Base-by-base conservation (phyloP, 345 rosid species). In the Cochlearia excelsa region DNA sequence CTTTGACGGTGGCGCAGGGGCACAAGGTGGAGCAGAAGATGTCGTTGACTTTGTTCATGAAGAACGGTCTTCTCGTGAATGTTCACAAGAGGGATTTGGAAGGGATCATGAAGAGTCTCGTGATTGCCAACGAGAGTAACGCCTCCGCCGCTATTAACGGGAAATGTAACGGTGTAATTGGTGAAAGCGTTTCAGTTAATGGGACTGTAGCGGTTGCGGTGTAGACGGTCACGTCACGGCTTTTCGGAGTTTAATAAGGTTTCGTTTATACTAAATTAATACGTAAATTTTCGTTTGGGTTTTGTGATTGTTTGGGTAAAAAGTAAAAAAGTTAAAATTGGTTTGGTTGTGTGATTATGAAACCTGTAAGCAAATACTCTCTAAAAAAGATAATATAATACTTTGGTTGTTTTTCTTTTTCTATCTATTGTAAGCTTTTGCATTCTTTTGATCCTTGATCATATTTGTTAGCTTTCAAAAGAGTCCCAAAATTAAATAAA, bases 21-120 rank as follows among this genome's bases (percentile, higher is more conserved):
- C 94, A 87, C 41, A 80, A 73, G 73, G 91, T 93, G 74, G 94
- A 86, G 91, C 99, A 92, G 80, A 92, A 92, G 77, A 92, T 92
- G 95, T 92, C 98, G 38, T 43, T 92, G 62, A 92, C 98, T 1
- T 27, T 93, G 78, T 90, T 89, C 69, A 93, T 93, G 99, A 84
- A 87, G 68, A 64, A 85, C 29, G 97, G 99, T 44, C 85, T 93
- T 16, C 61, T 71, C 54, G 96, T 93, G 1, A 74, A 78, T 27
- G 85, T 89, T 53, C 78, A 73, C 23, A 47, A 58, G 66, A 82
- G 98, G 65, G 83, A 92, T 42, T 39, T 92, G 55, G 75, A 41
- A 31, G 75, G 33, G n/a, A 61, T 75, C 3, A 44, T 78, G 55
- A 75, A 53, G 40, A 75, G 54, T 35, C 57, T 61, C 9, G 7